Base-by-base conservation (phyloP, 257 asterid genomes). In the Prunella vulgaris region DNA sequence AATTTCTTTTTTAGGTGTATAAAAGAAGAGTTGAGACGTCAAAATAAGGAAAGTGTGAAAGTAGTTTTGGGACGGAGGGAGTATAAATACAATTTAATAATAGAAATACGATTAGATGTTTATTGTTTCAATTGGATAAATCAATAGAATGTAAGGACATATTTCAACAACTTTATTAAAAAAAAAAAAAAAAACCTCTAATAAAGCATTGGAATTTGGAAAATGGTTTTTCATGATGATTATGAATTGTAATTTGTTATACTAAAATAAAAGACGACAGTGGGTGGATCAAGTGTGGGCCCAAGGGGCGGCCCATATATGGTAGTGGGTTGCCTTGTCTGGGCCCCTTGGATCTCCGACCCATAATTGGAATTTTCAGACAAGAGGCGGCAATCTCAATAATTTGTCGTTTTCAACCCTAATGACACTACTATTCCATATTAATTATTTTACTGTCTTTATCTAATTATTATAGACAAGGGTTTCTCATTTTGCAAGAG, bases 381-480 rank as follows among this genome's bases (percentile, higher is more conserved):
- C 64, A 76, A 57, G 59, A 68, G 76, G 80, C 35, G 62, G 37
- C 22, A 66, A 66, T 62, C 54, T 66, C 60, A 69, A 25, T 67
- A 77, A 51, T 72, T n/a, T 40, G 81, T 81, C 81, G 20, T 51
- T 78, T 72, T 78, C 83, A 75, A 14, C 60, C 15, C 52, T 46
- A 40, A 60, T 66, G 15, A 49, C 70, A 17, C 22, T 30, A 57
- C 59, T 40, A 2, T 40, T 52, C 2, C 3, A 14, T 20, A 7
- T 38, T 1, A 28, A 28, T 28, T 32, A 2, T 4, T 62, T 10
- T 56, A 37, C 3, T 71, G 65, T 66, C 53, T 6, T 37, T 20
- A n/a, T 75, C 71, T 6, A 9, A 33, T 37, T 2, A 40, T 40
- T 40, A 40, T 40, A 13, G 12, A 37, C 17, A 18, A 12, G 14